Evolutionary conservation across 2,329 filamentous ascomycete genomes (phyloP).

Genomic region (Fusarium nelsonii): DNA sequence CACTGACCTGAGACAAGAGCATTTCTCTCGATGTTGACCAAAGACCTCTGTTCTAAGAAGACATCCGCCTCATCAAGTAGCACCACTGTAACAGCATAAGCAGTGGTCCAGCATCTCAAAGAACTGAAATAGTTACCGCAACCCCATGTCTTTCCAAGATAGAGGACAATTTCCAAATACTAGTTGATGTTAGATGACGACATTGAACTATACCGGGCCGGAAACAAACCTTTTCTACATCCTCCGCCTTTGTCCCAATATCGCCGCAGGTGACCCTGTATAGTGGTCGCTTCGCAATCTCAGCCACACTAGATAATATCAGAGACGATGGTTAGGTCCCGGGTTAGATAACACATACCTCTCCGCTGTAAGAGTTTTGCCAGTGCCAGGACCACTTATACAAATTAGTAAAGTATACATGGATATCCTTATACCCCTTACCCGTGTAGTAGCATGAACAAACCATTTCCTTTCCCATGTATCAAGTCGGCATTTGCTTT

Average conservation of each 20-base stretch:
- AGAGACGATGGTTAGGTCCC: background rate
- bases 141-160: constrained; percentile 14
- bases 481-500: background rate
- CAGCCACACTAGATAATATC: background rate
- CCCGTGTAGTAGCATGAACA: constrained; percentile 6
- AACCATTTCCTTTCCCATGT: background rate
- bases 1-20: background rate
- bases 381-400: background rate
- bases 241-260: background rate
- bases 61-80: constrained; percentile 12
- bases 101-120: too few relatives aligned
- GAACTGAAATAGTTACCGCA: too few relatives aligned
- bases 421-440: background rate
- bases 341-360: background rate
- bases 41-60: constrained; percentile 13
- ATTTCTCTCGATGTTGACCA: background rate
- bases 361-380: background rate
- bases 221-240: background rate
- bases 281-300: background rate
- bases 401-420: background rate
- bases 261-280: constrained; percentile 11
- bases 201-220: accelerated
- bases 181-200: accelerated
- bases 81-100: background rate
- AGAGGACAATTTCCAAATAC: background rate